phyloP scores from a whole-genome alignment of 1,284 basidiomycete genomes.

The Stygiomarasmius scandens region DNA sequence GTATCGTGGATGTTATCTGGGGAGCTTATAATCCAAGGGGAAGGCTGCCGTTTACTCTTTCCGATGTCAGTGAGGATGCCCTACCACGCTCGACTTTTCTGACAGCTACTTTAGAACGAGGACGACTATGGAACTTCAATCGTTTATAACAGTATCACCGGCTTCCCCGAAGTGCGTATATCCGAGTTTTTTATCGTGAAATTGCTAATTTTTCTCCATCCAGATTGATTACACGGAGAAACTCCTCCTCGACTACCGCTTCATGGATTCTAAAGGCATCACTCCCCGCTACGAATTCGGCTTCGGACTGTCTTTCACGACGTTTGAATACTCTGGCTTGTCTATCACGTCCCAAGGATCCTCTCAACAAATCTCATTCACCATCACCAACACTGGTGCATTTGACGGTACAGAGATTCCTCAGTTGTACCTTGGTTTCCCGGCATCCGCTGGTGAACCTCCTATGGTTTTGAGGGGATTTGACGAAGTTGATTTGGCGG shows the following conservation, averaged over 20 bases:
- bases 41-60: conserved; percentile 65
- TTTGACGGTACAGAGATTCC: conserved; percentile 56
- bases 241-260: conserved; percentile 69
- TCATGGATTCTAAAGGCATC: conserved; percentile 63
- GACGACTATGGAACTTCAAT: conserved; percentile 43
- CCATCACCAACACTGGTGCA: conserved; percentile 51
- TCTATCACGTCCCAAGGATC: conserved; percentile 36
- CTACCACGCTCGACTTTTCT: no score
- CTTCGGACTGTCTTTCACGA: conserved; percentile 80
- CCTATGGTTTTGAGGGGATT: conserved; percentile 42
- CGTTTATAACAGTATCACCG: conserved; percentile 38
- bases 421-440: conserved; percentile 57
- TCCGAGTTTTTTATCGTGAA: conserved; percentile 47
- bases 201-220: background rate
- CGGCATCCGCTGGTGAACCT: conserved; percentile 38
- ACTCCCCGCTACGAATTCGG: conserved; percentile 72
- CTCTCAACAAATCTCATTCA: conserved; percentile 46
- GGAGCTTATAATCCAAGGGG: conserved; percentile 62
- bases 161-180: conserved; percentile 40
- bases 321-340: conserved; percentile 64
- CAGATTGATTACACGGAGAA: conserved; percentile 46
- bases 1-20: conserved; percentile 58
- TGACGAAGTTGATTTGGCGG: conserved; percentile 24
- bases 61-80: conserved; percentile 45
- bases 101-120: no score